These are phyloP conservation scores for Myochromella boudieri DNA, from an alignment of 768 basidiomycete species.

Conservation along the genomic window DNA sequence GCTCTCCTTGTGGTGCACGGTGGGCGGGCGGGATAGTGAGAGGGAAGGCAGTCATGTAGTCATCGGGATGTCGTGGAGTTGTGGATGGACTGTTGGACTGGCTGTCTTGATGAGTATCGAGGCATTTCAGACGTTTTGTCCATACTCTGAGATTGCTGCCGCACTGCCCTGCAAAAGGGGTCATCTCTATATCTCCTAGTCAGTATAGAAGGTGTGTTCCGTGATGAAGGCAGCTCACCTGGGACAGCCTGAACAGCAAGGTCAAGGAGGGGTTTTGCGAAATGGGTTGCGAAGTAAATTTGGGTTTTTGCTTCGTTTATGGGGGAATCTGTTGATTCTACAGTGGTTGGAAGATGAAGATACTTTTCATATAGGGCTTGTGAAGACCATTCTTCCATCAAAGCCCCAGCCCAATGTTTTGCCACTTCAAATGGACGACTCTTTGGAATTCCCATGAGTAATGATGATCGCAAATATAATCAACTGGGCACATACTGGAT, in stretches of 20 bases:
- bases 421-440: slow-evolving; percentile 91
- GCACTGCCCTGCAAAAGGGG: slow-evolving; percentile 65
- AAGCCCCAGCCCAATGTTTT: slow-evolving; percentile 86
- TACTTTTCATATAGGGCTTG: slow-evolving; percentile 87
- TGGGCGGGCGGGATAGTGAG: slow-evolving; percentile 29
- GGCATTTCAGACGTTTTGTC: slow-evolving; percentile 48
- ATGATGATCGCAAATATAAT: slow-evolving; percentile 3
- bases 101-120: slow-evolving; percentile 29
- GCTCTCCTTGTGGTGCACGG: slow-evolving; percentile 16
- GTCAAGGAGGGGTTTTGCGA: slow-evolving; percentile 82
- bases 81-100: slow-evolving; percentile 49
- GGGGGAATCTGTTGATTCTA: slow-evolving; percentile 40
- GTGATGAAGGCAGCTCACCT: slow-evolving; percentile 42
- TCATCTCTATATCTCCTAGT: slow-evolving; percentile 52
- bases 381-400: slow-evolving; percentile 87
- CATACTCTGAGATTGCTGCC: slow-evolving; percentile 68
- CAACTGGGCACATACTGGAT: slow-evolving; percentile 68
- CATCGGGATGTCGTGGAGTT: slow-evolving; percentile 56
- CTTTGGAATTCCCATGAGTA: slow-evolving; percentile 36
- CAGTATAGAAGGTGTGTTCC: too few species aligned
- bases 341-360: slow-evolving; percentile 69
- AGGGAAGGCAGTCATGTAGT: slow-evolving; percentile 36
- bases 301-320: slow-evolving; percentile 77
- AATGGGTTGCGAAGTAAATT: slow-evolving; percentile 83
- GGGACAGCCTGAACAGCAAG: slow-evolving; percentile 72